phyloP scores from a whole-genome alignment of 2,329 filamentous ascomycete genomes.

The Chrysosphaeria jannelii region DNA sequence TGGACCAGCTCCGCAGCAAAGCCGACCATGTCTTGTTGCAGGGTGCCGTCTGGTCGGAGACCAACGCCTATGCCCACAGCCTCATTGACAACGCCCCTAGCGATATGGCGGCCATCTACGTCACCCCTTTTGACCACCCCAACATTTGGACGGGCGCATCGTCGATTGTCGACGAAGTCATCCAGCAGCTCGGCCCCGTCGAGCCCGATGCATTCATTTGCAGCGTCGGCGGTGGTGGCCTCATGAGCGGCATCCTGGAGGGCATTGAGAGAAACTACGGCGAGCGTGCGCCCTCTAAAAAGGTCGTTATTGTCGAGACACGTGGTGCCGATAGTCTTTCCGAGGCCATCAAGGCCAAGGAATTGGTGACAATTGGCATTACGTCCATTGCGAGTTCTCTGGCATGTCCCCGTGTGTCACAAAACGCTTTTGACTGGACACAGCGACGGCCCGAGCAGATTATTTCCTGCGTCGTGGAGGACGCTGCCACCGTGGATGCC shows the following conservation, averaged over 20 bases:
- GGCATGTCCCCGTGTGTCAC: slow-evolving; percentile 34
- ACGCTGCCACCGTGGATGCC: slow-evolving; percentile 52
- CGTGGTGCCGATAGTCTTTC: slow-evolving; percentile 35
- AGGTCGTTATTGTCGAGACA: slow-evolving; percentile 42
- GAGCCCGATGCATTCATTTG: slow-evolving; percentile 31
- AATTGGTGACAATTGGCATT: slow-evolving; percentile 33
- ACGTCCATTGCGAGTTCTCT: slow-evolving; percentile 42
- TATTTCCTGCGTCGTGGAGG: slow-evolving; percentile 30
- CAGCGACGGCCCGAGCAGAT: slow-evolving; percentile 13
- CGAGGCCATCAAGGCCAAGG: slow-evolving; percentile 19
- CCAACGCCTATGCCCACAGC: slow-evolving; percentile 32
- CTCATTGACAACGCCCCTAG: slow-evolving; percentile 1
- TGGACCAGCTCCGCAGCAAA: slow-evolving; percentile 30
- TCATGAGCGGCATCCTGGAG: slow-evolving; percentile 35
- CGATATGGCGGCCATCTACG: slow-evolving; percentile 22
- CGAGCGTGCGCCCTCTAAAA: slow-evolving; percentile 7
- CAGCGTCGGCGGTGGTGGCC: slow-evolving; percentile 39
- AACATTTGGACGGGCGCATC: slow-evolving; percentile 35
- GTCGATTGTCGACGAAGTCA: slow-evolving; percentile 19
- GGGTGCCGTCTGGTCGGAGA: slow-evolving; percentile 37
- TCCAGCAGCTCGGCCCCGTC: slow-evolving; percentile 9
- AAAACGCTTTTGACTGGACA: slow-evolving; percentile 25
- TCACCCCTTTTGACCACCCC: slow-evolving; percentile 34
- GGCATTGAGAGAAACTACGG: slow-evolving; percentile 18
- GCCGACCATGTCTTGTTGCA: slow-evolving; percentile 35